Conservation (phyloP, 1,139 yeast genomes). For the Geotrichum carabidarum region DNA sequence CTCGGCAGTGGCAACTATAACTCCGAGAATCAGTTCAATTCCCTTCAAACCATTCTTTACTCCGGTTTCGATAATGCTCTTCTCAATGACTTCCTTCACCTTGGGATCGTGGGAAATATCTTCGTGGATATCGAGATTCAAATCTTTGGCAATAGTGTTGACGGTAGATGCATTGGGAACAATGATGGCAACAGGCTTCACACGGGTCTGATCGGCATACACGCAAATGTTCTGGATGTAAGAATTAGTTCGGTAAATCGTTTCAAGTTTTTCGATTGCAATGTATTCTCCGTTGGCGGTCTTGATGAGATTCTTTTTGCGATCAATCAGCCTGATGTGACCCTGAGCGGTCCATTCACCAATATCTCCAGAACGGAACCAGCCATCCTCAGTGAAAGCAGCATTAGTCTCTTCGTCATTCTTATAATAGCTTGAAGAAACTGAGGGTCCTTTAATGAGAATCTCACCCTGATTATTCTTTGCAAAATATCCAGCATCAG, state of each 20-base stretch:
- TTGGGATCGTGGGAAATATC: constrained; percentile 54
- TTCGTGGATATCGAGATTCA: constrained; percentile 49
- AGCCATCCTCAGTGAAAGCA: constrained; percentile 77
- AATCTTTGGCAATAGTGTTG: constrained; percentile 53
- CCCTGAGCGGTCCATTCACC: constrained; percentile 89
- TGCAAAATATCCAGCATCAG: constrained; percentile 88
- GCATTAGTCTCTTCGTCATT: constrained; percentile 75
- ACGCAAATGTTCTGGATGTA: constrained; percentile 79
- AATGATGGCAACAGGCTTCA: constrained; percentile 88
- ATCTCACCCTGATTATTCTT: constrained; percentile 92
- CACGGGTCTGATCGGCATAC: constrained; percentile 81
- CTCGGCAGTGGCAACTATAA: constrained; percentile 78
- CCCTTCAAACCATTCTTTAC: constrained; percentile 75
- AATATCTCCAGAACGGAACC: constrained; percentile 97
- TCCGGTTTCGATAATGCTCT: constrained; percentile 68
- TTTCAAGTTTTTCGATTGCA: constrained; percentile 89
- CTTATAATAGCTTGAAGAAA: constrained; percentile 72
- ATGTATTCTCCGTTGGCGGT: constrained; percentile 96
- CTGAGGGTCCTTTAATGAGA: constrained; percentile 67
- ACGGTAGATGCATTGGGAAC: constrained; percentile 72
- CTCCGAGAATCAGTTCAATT: constrained; percentile 77
- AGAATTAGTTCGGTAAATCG: constrained; percentile 72
- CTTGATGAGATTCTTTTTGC: constrained; percentile 94
- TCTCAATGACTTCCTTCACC: constrained; percentile 51
- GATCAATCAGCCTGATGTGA: constrained; percentile 76